Evolutionary conservation across 169 alveolate species (phyloP).

Genomic region (Cryptosporidium parvum): DNA sequence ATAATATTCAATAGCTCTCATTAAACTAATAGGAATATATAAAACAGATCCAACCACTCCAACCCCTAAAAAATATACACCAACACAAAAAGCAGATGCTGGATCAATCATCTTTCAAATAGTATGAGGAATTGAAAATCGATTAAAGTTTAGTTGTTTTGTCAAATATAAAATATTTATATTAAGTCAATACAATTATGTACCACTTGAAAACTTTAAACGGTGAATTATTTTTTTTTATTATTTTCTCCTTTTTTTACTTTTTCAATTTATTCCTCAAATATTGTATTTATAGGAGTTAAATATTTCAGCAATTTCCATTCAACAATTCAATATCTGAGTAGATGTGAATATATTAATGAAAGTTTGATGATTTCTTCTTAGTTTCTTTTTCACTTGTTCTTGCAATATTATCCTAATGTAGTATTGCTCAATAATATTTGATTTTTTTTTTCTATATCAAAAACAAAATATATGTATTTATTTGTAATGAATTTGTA

Average conservation of each 20-base stretch:
- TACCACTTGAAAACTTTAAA: background rate
- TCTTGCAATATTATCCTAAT: background rate
- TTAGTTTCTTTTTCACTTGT: no score
- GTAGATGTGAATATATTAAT: no score
- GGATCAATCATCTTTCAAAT: conserved; percentile 47
- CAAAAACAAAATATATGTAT: no score
- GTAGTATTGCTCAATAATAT: background rate
- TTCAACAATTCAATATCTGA: no score
- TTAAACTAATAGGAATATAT: conserved; percentile 66
- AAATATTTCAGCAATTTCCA: no score
- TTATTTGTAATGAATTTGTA: background rate
- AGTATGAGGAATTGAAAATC: background rate
- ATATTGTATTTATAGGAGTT: background rate
- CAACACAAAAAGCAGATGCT: conserved; percentile 72
- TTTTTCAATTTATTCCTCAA: no score
- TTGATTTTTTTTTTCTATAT: background rate
- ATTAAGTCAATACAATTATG: background rate
- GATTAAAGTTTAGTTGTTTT: no score
- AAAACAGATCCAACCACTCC: conserved; percentile 73
- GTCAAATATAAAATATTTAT: background rate
- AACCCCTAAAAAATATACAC: conserved; percentile 72
- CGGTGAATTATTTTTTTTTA: background rate
- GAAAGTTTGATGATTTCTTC: no score
- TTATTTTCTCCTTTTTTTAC: no score
- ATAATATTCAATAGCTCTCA: conserved; percentile 65